These are phyloP conservation scores for Emericellopsis terricola DNA, from an alignment of 495 filamentous ascomycete species.

Conservation along the genomic window DNA sequence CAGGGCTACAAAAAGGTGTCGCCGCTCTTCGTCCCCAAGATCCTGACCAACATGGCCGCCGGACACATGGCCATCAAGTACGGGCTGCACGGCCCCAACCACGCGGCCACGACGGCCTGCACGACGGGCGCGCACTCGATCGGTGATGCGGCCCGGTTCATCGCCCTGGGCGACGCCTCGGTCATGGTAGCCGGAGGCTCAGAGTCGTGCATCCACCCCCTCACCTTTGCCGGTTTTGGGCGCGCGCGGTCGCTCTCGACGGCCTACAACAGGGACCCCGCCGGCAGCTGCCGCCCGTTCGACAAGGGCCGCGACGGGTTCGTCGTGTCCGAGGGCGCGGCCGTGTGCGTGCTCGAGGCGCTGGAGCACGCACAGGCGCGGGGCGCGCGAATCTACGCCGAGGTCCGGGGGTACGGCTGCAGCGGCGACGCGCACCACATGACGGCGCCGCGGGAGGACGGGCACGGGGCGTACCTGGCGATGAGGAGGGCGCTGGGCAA, in stretches of 20 bases:
- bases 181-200: constrained; percentile 90
- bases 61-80: constrained; percentile 89
- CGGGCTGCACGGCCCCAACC: constrained; percentile 81
- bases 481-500: constrained; percentile 74
- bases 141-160: constrained; percentile 81
- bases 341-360: constrained; percentile 75
- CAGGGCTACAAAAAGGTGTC: constrained; percentile 85
- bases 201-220: constrained; percentile 89
- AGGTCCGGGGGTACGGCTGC: constrained; percentile 73
- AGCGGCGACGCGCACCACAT: constrained; percentile 84
- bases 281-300: constrained; percentile 67
- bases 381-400: constrained; percentile 71
- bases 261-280: constrained; percentile 56
- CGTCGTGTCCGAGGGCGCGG: constrained; percentile 85
- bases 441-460: constrained; percentile 71
- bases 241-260: constrained; percentile 73
- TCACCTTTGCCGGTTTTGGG: constrained; percentile 83
- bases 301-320: constrained; percentile 71
- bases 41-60: constrained; percentile 86
- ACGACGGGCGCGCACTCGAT: constrained; percentile 90
- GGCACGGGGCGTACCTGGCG: constrained; percentile 58
- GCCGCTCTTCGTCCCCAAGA: constrained; percentile 77
- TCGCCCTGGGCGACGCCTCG: constrained; percentile 75
- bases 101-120: constrained; percentile 82
- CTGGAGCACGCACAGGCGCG: constrained; percentile 70